phyloP scores from a whole-genome alignment of 1,139 yeast species.

The Diutina mesorugosa region DNA sequence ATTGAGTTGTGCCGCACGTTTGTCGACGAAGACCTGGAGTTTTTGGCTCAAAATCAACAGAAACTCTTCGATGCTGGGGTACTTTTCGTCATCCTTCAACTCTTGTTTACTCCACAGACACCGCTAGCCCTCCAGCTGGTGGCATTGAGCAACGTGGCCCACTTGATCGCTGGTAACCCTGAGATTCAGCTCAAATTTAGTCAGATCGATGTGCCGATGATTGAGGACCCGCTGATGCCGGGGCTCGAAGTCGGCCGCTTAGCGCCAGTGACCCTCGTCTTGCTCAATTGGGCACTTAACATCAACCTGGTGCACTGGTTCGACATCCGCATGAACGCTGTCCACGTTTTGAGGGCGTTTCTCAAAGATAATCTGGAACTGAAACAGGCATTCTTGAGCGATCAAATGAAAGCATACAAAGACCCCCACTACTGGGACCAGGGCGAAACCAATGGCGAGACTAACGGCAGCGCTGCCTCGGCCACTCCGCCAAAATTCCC shows the following conservation, averaged over 20 bases:
- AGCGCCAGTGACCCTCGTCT: conserved; percentile 61
- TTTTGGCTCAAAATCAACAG: conserved; percentile 47
- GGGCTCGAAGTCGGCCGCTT: conserved; percentile 20
- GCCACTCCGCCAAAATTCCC: conserved; percentile 7
- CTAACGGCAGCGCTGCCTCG: neutral
- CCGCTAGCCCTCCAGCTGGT: conserved; percentile 51
- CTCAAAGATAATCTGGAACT: conserved; percentile 55
- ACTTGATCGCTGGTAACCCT: conserved; percentile 52
- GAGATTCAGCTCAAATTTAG: conserved; percentile 58
- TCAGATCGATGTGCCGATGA: conserved; percentile 79
- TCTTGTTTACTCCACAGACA: conserved; percentile 53
- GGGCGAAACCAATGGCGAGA: conserved; percentile 2
- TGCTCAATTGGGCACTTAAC: conserved; percentile 70
- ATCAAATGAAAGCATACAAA: conserved; percentile 43
- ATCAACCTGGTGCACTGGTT: conserved; percentile 77
- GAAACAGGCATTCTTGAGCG: conserved; percentile 45
- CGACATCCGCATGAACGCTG: conserved; percentile 66
- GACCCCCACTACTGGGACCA: conserved; percentile 12
- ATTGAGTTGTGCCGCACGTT: conserved; percentile 66
- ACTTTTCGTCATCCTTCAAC: conserved; percentile 48
- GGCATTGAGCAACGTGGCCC: conserved; percentile 67
- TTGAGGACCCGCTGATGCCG: conserved; percentile 65
- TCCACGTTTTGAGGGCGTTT: conserved; percentile 53
- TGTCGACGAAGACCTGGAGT: conserved; percentile 64
- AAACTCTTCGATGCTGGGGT: conserved; percentile 51